These are phyloP conservation scores for Aspergillus pseudoglaucus DNA, from an alignment of 2,329 filamentous ascomycete genomes.

Conservation along the genomic window DNA sequence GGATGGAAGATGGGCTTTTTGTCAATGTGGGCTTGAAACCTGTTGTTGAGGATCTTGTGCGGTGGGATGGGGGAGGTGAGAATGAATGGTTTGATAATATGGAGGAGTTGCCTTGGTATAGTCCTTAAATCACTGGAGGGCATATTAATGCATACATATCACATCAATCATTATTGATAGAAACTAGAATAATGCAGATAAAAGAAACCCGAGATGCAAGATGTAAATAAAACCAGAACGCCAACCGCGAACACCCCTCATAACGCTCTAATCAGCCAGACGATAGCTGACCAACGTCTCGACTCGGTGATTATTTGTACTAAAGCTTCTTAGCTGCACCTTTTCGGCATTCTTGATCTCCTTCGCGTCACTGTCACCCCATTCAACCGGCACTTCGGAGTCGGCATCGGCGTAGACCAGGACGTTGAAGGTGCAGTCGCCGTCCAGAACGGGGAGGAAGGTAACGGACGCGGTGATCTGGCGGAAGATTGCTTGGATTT, in stretches of 20 bases:
- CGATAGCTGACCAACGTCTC: slow-evolving; percentile 95
- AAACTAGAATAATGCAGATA: background rate
- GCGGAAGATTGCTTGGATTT: slow-evolving; percentile 94
- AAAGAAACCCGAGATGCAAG: slow-evolving; percentile 1
- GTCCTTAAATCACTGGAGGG: background rate
- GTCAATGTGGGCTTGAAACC: slow-evolving; percentile 16
- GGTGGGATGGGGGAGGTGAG: slow-evolving; percentile 23
- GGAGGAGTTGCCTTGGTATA: slow-evolving; percentile 26
- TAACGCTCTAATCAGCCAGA: slow-evolving; percentile 31
- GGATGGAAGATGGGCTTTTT: slow-evolving; percentile 19
- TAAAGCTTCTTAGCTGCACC: slow-evolving; percentile 92
- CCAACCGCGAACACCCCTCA: slow-evolving; percentile 14
- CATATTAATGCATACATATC: slow-evolving; percentile 6
- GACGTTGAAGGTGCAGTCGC: slow-evolving; percentile 97
- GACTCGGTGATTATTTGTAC: slow-evolving; percentile 86
- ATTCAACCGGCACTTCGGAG: slow-evolving; percentile 93
- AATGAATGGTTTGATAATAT: slow-evolving; percentile 24
- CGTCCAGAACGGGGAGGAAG: slow-evolving; percentile 86
- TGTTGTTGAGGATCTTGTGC: slow-evolving; percentile 24
- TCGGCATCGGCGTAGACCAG: slow-evolving; percentile 96
- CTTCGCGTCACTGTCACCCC: slow-evolving; percentile 97
- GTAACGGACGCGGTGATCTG: slow-evolving; percentile 98
- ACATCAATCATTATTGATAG: slow-evolving; percentile 12
- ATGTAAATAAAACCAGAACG: slow-evolving; percentile 7
- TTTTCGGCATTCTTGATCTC: slow-evolving; percentile 93